Evolutionary conservation across 83 land plant genomes (phyloP).

Genomic region (Larix sibirica): DNA sequence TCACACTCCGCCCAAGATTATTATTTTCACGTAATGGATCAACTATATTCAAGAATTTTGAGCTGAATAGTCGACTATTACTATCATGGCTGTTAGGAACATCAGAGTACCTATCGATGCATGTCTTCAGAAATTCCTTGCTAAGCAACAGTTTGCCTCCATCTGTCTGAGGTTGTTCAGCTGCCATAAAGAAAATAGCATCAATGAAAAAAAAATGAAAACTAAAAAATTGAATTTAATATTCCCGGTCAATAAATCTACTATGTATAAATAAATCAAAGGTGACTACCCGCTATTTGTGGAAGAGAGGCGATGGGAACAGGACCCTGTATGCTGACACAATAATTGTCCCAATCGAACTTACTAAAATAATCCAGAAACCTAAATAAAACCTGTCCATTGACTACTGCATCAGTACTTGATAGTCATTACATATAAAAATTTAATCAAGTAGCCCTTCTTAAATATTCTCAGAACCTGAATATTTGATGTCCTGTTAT

Average conservation of each 20-base stretch:
- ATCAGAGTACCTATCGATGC: conserved; percentile 52
- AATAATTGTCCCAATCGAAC: conserved; percentile 93
- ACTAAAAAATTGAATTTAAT: neutral
- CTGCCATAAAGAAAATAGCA: conserved; percentile 28
- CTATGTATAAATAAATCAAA: neutral
- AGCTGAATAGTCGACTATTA: conserved; percentile 45
- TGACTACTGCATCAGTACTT: neutral
- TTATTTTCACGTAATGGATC: conserved; percentile 87
- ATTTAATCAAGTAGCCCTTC: neutral
- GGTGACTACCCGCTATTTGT: conserved; percentile 45
- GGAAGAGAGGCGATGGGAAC: conserved; percentile 68
- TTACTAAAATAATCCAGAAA: conserved; percentile 90
- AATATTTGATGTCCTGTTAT: neutral
- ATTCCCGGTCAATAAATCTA: neutral
- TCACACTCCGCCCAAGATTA: conserved; percentile 97
- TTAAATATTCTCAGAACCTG: neutral
- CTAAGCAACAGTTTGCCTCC: conserved; percentile 50
- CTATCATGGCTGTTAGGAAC: conserved; percentile 41
- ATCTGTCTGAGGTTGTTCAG: conserved; percentile 42
- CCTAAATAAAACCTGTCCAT: conserved; percentile 70
- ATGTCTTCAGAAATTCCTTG: conserved; percentile 56
- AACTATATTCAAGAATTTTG: conserved; percentile 78
- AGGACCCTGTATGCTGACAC: conserved; percentile 86
- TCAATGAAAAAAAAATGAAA: neutral
- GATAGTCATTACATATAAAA: too few species aligned